Evolutionary conservation across 176 grass and related monocot species (phyloP).

Genomic region (Themeda triandra): DNA sequence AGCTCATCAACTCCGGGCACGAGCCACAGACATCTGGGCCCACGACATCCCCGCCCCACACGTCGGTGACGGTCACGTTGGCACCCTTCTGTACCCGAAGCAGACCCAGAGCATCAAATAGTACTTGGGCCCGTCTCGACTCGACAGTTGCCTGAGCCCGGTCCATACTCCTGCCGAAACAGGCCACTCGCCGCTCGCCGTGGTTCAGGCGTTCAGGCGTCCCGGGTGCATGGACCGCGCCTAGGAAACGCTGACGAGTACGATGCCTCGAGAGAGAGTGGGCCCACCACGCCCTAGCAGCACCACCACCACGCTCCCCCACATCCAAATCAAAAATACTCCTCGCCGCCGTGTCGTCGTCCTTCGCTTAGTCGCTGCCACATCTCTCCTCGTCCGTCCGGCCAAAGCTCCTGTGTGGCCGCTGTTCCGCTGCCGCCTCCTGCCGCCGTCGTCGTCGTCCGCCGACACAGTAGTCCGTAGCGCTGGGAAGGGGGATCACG

Average conservation of each 20-base stretch:
- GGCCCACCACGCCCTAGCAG: constrained; percentile 12
- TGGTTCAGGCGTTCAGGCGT: neutral
- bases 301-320: too few relatives aligned
- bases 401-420: neutral
- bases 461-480: neutral
- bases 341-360: neutral
- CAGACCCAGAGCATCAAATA: neutral
- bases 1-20: neutral
- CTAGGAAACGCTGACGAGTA: fast-evolving
- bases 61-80: neutral
- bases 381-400: neutral
- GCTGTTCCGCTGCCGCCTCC: constrained; percentile 2
- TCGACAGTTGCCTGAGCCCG: neutral
- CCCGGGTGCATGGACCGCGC: neutral
- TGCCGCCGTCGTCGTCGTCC: neutral
- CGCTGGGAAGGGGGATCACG: constrained; percentile 2
- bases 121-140: neutral
- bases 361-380: constrained; percentile 19
- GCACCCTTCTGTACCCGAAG: neutral
- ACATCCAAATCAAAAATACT: constrained; percentile 27
- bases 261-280: neutral
- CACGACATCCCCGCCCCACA: fast-evolving
- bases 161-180: neutral
- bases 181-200: fast-evolving
- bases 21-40: neutral